These are phyloP conservation scores for Pestalotiopsis sp. DNA, from an alignment of 2,329 filamentous ascomycete species.

Conservation along the genomic window DNA sequence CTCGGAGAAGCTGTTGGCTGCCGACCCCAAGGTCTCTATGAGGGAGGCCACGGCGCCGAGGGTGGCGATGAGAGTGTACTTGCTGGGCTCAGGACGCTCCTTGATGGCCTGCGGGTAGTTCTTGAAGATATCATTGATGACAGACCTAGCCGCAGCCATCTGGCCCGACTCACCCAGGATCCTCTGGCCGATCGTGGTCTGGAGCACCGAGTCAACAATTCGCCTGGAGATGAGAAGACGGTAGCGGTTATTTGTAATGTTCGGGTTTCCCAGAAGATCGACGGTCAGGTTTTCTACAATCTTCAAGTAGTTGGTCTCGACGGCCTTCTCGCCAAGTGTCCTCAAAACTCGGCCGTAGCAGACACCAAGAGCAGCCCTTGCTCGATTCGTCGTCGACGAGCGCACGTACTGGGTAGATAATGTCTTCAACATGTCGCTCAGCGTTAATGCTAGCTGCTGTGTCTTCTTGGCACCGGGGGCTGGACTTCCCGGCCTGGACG, in stretches of 20 bases:
- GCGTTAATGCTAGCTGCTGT: constrained; percentile 72
- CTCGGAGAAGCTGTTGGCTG: constrained; percentile 78
- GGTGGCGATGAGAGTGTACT: constrained; percentile 79
- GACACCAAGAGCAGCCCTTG: constrained; percentile 80
- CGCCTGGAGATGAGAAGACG: constrained; percentile 82
- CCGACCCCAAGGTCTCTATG: constrained; percentile 79
- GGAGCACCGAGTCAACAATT: constrained; percentile 81
- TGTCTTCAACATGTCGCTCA: constrained; percentile 77
- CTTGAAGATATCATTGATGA: constrained; percentile 89
- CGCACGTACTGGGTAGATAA: constrained; percentile 82
- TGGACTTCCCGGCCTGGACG: constrained; percentile 71
- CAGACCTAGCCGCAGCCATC: constrained; percentile 74
- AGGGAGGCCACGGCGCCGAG: constrained; percentile 80
- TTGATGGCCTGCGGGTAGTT: constrained; percentile 91
- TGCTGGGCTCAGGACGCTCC: constrained; percentile 85
- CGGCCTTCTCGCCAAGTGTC: constrained; percentile 77
- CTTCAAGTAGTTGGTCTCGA: constrained; percentile 80
- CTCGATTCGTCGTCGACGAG: constrained; percentile 76
- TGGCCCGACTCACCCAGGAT: constrained; percentile 91
- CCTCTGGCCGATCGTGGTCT: constrained; percentile 78
- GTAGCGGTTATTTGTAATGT: constrained; percentile 83
- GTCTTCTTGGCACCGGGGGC: constrained; percentile 67
- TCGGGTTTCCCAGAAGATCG: constrained; percentile 77
- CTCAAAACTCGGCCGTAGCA: constrained; percentile 85
- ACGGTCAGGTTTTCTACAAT: constrained; percentile 81